A percentile compares a stretch with the other conserved stretches of the same genome.
These are phyloP conservation scores for Kazachstania kunashirensis DNA, from an alignment of 805 yeast genomes.

Conservation along the genomic window DNA sequence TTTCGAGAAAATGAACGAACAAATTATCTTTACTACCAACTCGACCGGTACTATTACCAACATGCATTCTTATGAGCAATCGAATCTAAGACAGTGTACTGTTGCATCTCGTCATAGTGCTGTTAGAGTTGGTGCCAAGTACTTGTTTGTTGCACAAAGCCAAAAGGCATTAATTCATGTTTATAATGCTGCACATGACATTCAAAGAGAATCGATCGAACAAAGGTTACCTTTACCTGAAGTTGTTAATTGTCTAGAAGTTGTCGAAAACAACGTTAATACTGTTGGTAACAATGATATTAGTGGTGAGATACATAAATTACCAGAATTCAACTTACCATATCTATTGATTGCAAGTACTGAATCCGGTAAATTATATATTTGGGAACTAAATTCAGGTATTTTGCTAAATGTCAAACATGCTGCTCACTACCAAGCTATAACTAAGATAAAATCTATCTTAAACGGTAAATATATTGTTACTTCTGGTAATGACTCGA, in stretches of 20 bases:
- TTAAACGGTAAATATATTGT: constrained; percentile 56
- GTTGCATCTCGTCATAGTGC: constrained; percentile 42
- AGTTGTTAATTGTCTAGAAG: constrained; percentile 42
- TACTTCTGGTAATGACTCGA: constrained; percentile 74
- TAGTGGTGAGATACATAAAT: constrained; percentile 7
- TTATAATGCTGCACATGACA: constrained; percentile 39
- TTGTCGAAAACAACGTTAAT: constrained; percentile 13
- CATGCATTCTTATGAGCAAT: constrained; percentile 25
- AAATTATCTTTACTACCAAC: constrained; percentile 24
- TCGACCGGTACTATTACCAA: constrained; percentile 23
- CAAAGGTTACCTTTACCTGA: constrained; percentile 83
- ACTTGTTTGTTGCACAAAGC: constrained; percentile 54
- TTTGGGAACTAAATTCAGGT: constrained; percentile 84
- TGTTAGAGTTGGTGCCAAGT: constrained; percentile 44
- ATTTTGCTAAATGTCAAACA: constrained; percentile 59
- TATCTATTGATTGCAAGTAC: constrained; percentile 61
- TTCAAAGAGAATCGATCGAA: constrained; percentile 44
- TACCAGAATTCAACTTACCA: constrained; percentile 41
- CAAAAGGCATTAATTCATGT: constrained; percentile 67
- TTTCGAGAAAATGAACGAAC: constrained; percentile 21
- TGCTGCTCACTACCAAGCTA: constrained; percentile 69
- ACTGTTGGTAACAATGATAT: constrained; percentile 6
- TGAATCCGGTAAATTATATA: constrained; percentile 55
- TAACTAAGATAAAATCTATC: constrained; percentile 50
- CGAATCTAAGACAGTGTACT: constrained; percentile 31